These are phyloP conservation scores for Dalbergia cultrata DNA, from an alignment of 306 rosid species.

Conservation along the genomic window DNA sequence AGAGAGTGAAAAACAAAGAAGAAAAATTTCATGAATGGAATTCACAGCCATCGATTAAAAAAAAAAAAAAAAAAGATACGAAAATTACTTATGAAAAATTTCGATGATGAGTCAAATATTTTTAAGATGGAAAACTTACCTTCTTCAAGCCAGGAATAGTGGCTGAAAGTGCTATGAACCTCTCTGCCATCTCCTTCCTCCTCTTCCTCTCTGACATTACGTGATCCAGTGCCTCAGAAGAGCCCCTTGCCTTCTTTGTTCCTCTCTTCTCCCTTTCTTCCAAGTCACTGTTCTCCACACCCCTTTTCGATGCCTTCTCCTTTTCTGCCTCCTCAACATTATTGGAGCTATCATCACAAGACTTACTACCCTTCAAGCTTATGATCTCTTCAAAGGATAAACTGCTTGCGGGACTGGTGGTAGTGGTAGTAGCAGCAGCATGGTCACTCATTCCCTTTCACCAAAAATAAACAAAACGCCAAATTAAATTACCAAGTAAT, in stretches of 20 bases:
- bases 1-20: too few species aligned
- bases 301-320: neutral
- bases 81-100: too few species aligned
- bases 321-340: neutral
- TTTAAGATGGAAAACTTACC: neutral
- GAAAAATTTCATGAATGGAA: too few species aligned
- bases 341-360: neutral
- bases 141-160: slow-evolving; percentile 42
- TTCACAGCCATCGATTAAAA: too few species aligned
- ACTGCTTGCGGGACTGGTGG: neutral
- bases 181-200: slow-evolving; percentile 34
- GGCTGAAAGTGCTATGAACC: slow-evolving; percentile 34
- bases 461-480: neutral
- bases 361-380: neutral
- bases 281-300: neutral
- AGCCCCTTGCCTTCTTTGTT: slow-evolving; percentile 19
- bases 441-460: slow-evolving; percentile 1
- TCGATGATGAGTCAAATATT: too few species aligned
- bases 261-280: neutral
- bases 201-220: slow-evolving; percentile 42
- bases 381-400: slow-evolving; percentile 14
- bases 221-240: neutral
- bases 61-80: too few species aligned
- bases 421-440: neutral
- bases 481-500: neutral